Evolutionary conservation across 257 asterid species (phyloP), one percentile per base, ranked within the genome.

Genomic region (Solanum corneliomulleri): DNA sequence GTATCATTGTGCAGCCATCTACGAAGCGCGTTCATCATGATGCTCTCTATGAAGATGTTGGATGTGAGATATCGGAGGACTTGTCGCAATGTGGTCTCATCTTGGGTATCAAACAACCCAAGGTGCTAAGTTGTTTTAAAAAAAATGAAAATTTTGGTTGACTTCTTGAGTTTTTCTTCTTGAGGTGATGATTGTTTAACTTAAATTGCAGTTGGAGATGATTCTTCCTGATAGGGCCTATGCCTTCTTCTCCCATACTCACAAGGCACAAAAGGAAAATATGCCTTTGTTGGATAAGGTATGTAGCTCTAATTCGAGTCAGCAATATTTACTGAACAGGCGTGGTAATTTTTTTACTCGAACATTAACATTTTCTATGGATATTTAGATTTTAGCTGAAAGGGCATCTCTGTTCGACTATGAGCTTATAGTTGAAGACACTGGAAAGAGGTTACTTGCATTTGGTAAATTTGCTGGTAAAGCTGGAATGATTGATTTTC

Each of bases 201-300:
- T 81, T 89, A 87, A 62, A 60, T 92, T 74, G 94, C 95, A 97
- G 99, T 90, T 95, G 95, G 97, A 95, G 88, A 94, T 97, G 99
- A 95, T 97, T 89, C 98, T 97, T 85, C 97, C 96, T 27, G 89
- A 93, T 62, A 93, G 97, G 89, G 97, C 96, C 23, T 97, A 97
- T 88, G 94, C 98, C 9, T 97, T 97, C 91, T 97, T 97, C 92
- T 97, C 98, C 16, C 99, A 97, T 87, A 95, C 99, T 35, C 99
- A 97, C 91, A 97, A 97, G 92, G 98, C 99, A 52, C 98, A 94
- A 82, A 94, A 88, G 87, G 99, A 97, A 89, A 97, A 95, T 82
- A 95, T 97, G 99, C 99, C 98, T 18, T 93, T 97, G 92, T 94
- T 97, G 86, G 99, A 95, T 92, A 97, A 95, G 97, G 99, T 97